A percentile compares a stretch with the other conserved stretches of the same genome.
These are phyloP conservation scores for Aristolochia fimbriata DNA, from an alignment of 164 flowering plant genomes.

Conservation along the genomic window DNA sequence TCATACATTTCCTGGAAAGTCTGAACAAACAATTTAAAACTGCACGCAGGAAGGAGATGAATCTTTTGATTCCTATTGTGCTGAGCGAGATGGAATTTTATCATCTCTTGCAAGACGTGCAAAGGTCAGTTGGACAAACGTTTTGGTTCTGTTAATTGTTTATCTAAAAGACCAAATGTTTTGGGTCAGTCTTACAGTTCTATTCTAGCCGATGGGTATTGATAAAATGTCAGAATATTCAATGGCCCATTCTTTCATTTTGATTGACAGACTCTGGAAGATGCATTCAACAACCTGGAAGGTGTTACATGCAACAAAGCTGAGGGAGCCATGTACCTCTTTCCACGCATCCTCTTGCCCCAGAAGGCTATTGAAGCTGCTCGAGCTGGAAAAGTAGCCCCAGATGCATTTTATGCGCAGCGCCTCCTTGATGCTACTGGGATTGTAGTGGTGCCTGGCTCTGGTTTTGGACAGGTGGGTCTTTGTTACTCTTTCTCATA, in stretches of 20 bases:
- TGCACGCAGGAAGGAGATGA: slow-evolving; percentile 84
- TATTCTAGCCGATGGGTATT: background rate
- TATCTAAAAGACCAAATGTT: background rate
- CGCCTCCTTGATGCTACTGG: slow-evolving; percentile 92
- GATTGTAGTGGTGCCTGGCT: slow-evolving; percentile 92
- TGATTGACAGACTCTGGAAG: slow-evolving; percentile 62
- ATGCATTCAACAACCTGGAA: slow-evolving; percentile 77
- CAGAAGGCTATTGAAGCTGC: slow-evolving; percentile 84
- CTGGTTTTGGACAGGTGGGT: slow-evolving; percentile 93
- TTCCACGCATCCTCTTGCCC: slow-evolving; percentile 70
- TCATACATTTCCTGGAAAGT: background rate
- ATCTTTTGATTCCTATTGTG: slow-evolving; percentile 71
- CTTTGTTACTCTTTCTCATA: background rate
- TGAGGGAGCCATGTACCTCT: slow-evolving; percentile 98
- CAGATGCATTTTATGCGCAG: slow-evolving; percentile 82
- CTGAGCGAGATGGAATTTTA: slow-evolving; percentile 80
- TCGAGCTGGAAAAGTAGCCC: slow-evolving; percentile 54
- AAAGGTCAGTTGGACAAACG: slow-evolving; percentile 45
- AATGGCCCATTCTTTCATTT: background rate
- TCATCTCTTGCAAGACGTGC: slow-evolving; percentile 89
- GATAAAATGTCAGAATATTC: too few relatives aligned
- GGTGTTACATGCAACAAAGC: slow-evolving; percentile 93
- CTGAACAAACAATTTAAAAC: background rate
- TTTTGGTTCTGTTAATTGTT: background rate
- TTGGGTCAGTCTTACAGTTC: background rate